Evolutionary conservation across 768 basidiomycete species (phyloP).

Genomic region (Phanerochaete carnosa): DNA sequence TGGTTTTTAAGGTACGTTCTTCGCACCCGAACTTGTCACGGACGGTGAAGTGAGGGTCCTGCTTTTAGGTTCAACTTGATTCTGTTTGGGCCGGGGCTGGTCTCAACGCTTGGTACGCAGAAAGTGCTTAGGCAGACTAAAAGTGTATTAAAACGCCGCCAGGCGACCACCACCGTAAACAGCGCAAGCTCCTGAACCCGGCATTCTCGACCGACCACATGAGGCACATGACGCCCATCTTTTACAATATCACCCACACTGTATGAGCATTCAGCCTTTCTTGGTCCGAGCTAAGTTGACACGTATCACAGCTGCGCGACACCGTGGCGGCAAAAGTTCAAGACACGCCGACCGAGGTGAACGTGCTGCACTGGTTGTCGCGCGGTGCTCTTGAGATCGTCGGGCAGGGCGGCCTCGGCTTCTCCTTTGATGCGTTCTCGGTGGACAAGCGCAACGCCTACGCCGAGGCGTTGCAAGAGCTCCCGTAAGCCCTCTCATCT

Average conservation of each 20-base stretch:
- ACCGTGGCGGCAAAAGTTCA: constrained; percentile 9
- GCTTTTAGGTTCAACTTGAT: constrained; percentile 11
- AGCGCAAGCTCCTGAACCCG: constrained; percentile 30
- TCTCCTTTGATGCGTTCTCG: constrained; percentile 33
- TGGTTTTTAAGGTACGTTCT: constrained; percentile 16
- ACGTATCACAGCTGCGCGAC: constrained; percentile 13
- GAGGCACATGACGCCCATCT: constrained; percentile 24
- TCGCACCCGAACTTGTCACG: neutral
- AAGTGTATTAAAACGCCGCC: neutral
- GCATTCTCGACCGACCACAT: constrained; percentile 28
- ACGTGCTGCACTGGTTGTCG: constrained; percentile 27
- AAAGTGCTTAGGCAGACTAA: neutral
- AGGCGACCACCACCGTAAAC: constrained; percentile 27
- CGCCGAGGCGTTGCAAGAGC: constrained; percentile 26
- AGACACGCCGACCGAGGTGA: constrained; percentile 11
- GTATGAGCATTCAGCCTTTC: neutral
- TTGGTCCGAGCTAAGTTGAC: neutral
- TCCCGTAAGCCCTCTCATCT: constrained; percentile 22
- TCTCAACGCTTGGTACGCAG: constrained; percentile 16
- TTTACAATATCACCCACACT: constrained; percentile 16
- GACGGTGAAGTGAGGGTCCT: neutral
- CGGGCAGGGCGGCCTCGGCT: constrained; percentile 44
- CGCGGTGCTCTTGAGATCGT: constrained; percentile 34
- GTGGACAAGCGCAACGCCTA: constrained; percentile 19
- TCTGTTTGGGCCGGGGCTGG: constrained; percentile 21